These are phyloP conservation scores for Sugiyamaella lignohabitans DNA, from an alignment of 805 yeast species.

Conservation along the genomic window DNA sequence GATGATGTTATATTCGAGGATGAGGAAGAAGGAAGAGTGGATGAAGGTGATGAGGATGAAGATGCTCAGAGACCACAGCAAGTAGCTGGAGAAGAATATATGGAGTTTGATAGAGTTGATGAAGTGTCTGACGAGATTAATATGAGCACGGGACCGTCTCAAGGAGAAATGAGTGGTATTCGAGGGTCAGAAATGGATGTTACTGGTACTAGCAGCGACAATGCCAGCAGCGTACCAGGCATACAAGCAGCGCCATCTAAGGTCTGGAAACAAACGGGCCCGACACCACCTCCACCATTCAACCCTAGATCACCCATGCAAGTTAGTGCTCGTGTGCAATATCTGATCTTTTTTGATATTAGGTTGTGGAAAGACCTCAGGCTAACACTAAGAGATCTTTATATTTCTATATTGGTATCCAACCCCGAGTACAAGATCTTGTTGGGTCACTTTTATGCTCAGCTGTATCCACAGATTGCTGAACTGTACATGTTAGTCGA, in stretches of 20 bases:
- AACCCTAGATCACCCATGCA: not conserved
- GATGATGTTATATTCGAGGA: constrained; percentile 2
- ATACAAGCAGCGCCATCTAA: no score
- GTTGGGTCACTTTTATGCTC: constrained; percentile 75
- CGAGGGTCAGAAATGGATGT: not conserved
- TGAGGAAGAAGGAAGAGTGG: not conserved
- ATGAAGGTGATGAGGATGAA: not conserved
- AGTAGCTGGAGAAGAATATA: not conserved
- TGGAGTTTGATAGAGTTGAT: not conserved
- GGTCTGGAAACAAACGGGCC: not conserved
- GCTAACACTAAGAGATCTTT: constrained; percentile 52
- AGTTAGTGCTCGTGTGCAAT: constrained; percentile 42
- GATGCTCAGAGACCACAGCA: no score
- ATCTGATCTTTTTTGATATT: constrained; percentile 57
- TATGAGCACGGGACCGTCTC: not conserved
- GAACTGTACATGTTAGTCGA: constrained; percentile 68
- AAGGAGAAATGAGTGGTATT: not conserved
- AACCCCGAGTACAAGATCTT: constrained; percentile 49
- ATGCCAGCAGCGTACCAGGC: no score
- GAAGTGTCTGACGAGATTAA: not conserved
- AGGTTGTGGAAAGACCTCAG: constrained; percentile 66
- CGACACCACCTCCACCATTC: not conserved
- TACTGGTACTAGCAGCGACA: not conserved
- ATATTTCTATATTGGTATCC: constrained; percentile 57
- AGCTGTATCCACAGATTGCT: constrained; percentile 68